Evolutionary conservation across 352 stramenopile species (phyloP), one percentile per base, ranked within the genome.

Genomic region (Elongisporangium senticosum): DNA sequence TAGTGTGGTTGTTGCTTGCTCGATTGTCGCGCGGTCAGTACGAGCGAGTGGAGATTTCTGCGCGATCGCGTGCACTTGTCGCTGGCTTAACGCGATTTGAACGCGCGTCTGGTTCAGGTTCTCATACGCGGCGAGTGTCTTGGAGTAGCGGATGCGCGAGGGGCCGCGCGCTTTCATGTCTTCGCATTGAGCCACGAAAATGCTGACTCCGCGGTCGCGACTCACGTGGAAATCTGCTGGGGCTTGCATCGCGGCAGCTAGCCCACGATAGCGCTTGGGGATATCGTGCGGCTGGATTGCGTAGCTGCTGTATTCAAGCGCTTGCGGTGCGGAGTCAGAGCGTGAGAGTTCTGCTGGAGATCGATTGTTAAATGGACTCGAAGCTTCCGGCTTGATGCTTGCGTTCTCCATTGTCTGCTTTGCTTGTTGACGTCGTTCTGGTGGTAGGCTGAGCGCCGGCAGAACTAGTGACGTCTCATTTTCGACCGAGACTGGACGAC

Each of bases 151-250:
- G 51, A 88, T 80, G 0, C 74, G 70, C 6, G 58, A 72, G 5
- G 65, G 56, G 0, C 71, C 68, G 40, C 71, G 56, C 14, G 64
- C 60, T 17, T 69, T 64, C 0, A 65, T 62, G n/a, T 65, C 48
- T 21, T 76, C 55, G 37, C 72, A 83, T 59, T 88, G 73, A 40
- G 74, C 77, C 23, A 73, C 65, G 56, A 87, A 79, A 48, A 86
- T 81, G 49, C 67, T 77, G 15, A 64, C 59, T 5, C 77, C 77
- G 53, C 69, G 69, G 37, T 87, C 64, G 13, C 72, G 72, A 2
- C 52, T 48, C 19, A 77, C 55, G 53, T 79, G 75, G 55, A 75
- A 69, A 3, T 72, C 61, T 3, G 62, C 50, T n/a, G 56, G 47
- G 0, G 19, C 63, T 17, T 71, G 64, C 17, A 88, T 59, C 33